Evolutionary conservation across 1,284 basidiomycete genomes (phyloP), one percentile per base, ranked within the genome.

Genomic region (Lentinula novae-zelandiae): DNA sequence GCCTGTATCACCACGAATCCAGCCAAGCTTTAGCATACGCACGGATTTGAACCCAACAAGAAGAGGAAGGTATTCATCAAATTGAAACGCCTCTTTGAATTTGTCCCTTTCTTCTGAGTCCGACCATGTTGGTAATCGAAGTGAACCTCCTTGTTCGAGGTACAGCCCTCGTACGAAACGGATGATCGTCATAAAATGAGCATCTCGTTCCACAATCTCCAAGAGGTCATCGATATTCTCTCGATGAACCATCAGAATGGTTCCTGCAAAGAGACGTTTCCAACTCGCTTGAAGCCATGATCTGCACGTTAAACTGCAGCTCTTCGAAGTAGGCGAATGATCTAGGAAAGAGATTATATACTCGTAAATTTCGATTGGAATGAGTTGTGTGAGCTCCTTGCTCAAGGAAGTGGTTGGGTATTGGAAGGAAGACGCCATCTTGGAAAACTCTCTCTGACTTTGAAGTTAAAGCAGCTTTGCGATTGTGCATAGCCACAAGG

Each of bases 61-160:
- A 15, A 22, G 27, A 38, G 31, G n/a, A 3, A 60, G 42, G 9
- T 20, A 53, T 13, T 59, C 40, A 17, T 60, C 51, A 39, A 53
- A 60, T 17, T 48, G 58, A 33, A 60, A 60, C 2, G 17, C 9
- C 36, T 53, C 15, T 20, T 17, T 40, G 33, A 3, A 27, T 27
- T 27, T 27, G 27, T 55, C n/a, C 39, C 27, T 42, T 5, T 15
- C 39, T 9, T 39, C 38, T 27, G 13, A 22, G 9, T 5, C 31
- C 22, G 13, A 6, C 50, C 17, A 52, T 12, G 36, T 15, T 20
- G 57, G 57, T 34, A 59, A 27, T 7, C 57, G 57, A 44, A 8
- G 15, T 39, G 58, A 60, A 15, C 58, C 58, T 33, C 58, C 58
- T 42, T 60, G 58, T 53, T 60, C 58, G 10, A 60, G 7, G 5